Percentiles rank a stretch among this genome's conserved stretches.
These are phyloP conservation scores for Malus orientalis DNA, from an alignment of 306 rosid genomes.

Conservation along the genomic window DNA sequence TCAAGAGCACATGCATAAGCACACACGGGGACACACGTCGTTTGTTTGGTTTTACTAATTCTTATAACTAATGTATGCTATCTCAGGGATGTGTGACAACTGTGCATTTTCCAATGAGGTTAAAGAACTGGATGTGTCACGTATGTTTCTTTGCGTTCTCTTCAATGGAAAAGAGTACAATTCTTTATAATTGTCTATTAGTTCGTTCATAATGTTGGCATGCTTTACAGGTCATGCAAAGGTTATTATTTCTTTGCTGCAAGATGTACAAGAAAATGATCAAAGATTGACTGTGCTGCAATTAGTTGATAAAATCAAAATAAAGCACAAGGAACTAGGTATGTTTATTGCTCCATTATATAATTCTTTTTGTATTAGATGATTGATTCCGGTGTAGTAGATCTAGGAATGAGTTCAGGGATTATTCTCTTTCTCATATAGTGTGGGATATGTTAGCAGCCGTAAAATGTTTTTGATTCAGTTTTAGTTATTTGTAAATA, in stretches of 20 bases:
- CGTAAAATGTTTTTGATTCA: no score
- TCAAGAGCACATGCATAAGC: neutral
- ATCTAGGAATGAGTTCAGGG: no score
- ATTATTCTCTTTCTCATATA: no score
- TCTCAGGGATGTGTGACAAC: slow-evolving; percentile 86
- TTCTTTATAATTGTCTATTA: neutral
- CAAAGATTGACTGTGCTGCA: slow-evolving; percentile 85
- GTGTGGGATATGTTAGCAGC: no score
- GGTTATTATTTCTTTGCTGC: slow-evolving; percentile 63
- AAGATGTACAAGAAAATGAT: slow-evolving; percentile 59
- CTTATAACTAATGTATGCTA: neutral
- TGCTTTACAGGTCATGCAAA: slow-evolving; percentile 68
- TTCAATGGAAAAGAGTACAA: neutral
- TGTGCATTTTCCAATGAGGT: slow-evolving; percentile 70
- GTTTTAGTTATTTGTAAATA: no score
- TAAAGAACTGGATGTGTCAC: slow-evolving; percentile 62
- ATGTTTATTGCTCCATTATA: slow-evolving; percentile 14
- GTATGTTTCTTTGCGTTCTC: slow-evolving; percentile 40
- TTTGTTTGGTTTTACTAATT: neutral
- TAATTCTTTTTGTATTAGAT: neutral
- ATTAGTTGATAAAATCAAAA: slow-evolving; percentile 70
- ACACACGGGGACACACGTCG: neutral
- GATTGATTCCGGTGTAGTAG: neutral
- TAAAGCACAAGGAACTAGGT: slow-evolving; percentile 73
- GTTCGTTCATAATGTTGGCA: neutral